Evolutionary conservation across 2,329 filamentous ascomycete species (phyloP).

Genomic region (Nemania sp.): DNA sequence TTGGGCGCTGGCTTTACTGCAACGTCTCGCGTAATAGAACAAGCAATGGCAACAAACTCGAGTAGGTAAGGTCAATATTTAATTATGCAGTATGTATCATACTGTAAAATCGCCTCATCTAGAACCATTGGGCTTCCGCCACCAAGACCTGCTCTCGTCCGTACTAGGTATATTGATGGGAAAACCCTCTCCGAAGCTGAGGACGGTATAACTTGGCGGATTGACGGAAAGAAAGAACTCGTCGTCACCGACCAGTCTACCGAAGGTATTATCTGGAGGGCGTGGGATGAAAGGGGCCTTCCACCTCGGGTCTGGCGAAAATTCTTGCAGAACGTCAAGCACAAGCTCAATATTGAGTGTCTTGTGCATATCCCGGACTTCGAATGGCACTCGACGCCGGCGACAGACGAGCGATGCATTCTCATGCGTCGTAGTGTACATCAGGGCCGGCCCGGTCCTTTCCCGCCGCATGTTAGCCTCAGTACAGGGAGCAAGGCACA

Average conservation of each 20-base stretch:
- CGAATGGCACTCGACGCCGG: constrained; percentile 14
- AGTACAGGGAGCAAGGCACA: constrained; percentile 25
- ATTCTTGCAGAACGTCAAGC: constrained; percentile 25
- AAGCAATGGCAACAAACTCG: no score
- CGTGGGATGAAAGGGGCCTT: constrained; percentile 15
- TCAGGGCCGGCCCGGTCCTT: neutral
- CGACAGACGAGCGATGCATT: constrained; percentile 15
- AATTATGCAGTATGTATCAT: no score
- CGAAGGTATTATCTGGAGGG: constrained; percentile 16
- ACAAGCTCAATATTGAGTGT: constrained; percentile 19
- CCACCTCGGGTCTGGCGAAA: constrained; percentile 16
- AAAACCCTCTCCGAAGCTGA: constrained; percentile 34
- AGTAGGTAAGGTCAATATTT: no score
- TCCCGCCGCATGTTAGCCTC: constrained; percentile 2
- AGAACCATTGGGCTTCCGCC: constrained; percentile 16
- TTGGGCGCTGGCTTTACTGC: neutral
- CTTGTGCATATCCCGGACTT: constrained; percentile 6
- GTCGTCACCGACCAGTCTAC: constrained; percentile 33
- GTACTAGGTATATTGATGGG: constrained; percentile 12
- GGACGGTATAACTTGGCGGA: constrained; percentile 34
- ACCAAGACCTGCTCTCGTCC: constrained; percentile 20
- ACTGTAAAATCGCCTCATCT: no score
- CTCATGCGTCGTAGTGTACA: constrained; percentile 22
- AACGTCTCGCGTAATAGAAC: neutral
- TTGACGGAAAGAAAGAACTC: constrained; percentile 36